Conservation (phyloP, 495 filamentous ascomycete species). For the Clohesyomyces aquaticus region DNA sequence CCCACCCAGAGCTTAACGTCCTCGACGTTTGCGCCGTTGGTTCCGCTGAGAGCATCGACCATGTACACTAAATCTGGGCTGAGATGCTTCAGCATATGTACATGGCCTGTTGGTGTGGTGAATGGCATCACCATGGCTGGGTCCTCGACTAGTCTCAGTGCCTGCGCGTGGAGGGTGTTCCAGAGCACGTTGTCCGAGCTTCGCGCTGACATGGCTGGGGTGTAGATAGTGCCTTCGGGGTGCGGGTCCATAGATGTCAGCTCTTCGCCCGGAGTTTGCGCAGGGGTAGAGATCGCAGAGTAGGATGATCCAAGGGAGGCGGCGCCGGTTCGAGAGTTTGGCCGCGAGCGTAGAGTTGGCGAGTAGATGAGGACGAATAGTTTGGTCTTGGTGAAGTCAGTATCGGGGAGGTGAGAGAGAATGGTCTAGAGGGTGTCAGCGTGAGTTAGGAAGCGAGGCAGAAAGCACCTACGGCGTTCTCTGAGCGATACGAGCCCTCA, state of each 20-base stretch:
- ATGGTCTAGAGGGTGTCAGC: constrained; percentile 65
- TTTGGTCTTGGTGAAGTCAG: constrained; percentile 67
- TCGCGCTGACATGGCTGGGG: constrained; percentile 36
- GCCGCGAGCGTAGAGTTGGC: constrained; percentile 64
- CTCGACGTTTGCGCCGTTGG: constrained; percentile 41
- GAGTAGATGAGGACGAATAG: constrained; percentile 89
- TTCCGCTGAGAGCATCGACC: constrained; percentile 41
- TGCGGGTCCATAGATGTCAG: constrained; percentile 56
- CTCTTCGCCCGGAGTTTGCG: constrained; percentile 68
- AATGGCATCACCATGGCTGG: constrained; percentile 87
- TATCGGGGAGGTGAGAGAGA: constrained; percentile 80
- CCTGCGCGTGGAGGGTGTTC: constrained; percentile 75
- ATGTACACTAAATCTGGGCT: constrained; percentile 82
- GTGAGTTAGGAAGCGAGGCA: constrained; percentile 35
- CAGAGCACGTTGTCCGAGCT: constrained; percentile 58
- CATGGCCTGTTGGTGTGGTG: constrained; percentile 72
- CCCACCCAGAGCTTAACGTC: constrained; percentile 70
- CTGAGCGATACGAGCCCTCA: constrained; percentile 62
- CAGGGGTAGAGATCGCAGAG: constrained; percentile 79
- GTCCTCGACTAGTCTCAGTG: constrained; percentile 74
- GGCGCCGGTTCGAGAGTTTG: constrained; percentile 52
- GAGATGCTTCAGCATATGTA: constrained; percentile 82
- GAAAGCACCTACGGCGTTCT: constrained; percentile 76
- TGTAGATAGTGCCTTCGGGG: constrained; percentile 38
- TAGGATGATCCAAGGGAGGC: constrained; percentile 81